Evolutionary conservation across 345 rosid genomes (phyloP), one percentile per base, ranked within the genome.

Genomic region (Pseudoturritis turrita): DNA sequence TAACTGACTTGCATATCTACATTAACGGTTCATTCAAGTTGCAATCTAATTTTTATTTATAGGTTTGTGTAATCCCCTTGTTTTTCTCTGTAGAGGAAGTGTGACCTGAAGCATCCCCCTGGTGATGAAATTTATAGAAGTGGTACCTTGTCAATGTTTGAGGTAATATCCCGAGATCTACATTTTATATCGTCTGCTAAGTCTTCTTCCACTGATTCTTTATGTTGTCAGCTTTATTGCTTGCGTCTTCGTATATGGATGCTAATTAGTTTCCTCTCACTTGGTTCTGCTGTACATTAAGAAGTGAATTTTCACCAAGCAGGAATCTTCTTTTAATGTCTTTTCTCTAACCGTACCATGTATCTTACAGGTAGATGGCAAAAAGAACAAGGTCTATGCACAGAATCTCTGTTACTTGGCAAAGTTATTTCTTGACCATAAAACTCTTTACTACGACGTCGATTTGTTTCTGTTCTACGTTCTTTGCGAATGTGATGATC

Each of bases 341-440:
- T 2, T 41, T 10, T 59, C 31, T 22, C 22, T 51, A 2, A 68
- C 49, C 5, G 6, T 52, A 31, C 11, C 5, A n/a, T 33, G 47
- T 17, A 33, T 74, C 22, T 43, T 59, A 44, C 74, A 75, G 78
- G 78, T 67, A 10, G 77, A 73, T 65, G 77, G 77, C 22, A 73
- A 73, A 73, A 73, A 73, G 77, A 73, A 73, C 77, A 73, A 73
- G 71, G 77, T 73, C 57, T 65, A 65, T 47, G 77, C 76, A 62
- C 99, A 95, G 85, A 95, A 95, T 70, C 97, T 95, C 65, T 95
- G 97, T 76, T 91, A 89, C 76, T 73, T 95, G 83, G 99, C 99
- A 2, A 95, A 95, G 80, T 77, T 95, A 70, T 95, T 95, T 76
- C 96, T 95, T 65, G 99, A 95, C 81, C 97, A 91, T 86, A 95